Percentiles rank a stretch among this genome's conserved stretches.
phyloP scores from a whole-genome alignment of 2,329 filamentous ascomycete genomes.

The Aspergillus pseudoterreus region DNA sequence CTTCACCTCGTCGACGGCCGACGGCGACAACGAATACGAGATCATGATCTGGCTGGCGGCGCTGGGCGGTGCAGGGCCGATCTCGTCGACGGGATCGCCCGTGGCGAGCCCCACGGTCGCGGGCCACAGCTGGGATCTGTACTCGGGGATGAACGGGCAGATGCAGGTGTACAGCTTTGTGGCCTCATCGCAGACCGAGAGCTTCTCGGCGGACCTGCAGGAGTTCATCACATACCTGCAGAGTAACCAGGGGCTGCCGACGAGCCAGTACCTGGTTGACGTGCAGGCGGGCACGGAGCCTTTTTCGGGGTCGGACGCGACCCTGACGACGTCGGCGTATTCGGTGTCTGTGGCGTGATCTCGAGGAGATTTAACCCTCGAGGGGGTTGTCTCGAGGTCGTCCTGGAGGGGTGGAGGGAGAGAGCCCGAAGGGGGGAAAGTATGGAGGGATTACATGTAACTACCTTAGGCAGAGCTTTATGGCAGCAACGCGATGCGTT shows the following conservation, averaged over 20 bases:
- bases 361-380: neutral
- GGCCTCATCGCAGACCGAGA: constrained; percentile 44
- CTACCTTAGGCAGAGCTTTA: neutral
- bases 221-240: constrained; percentile 57
- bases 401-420: neutral
- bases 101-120: constrained; percentile 54
- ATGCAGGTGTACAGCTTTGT: constrained; percentile 61
- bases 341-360: constrained; percentile 25
- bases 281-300: constrained; percentile 41
- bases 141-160: constrained; percentile 56
- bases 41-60: constrained; percentile 65
- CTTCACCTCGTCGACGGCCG: constrained; percentile 52
- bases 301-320: constrained; percentile 28
- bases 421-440: neutral
- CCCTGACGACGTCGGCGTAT: constrained; percentile 27
- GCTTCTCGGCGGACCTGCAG: constrained; percentile 56
- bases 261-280: constrained; percentile 51
- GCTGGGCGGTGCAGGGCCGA: constrained; percentile 56
- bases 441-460: neutral
- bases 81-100: constrained; percentile 47
- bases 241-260: constrained; percentile 29
- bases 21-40: constrained; percentile 53
- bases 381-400: neutral
- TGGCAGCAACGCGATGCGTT: no score
- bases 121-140: constrained; percentile 56